Evolutionary conservation across 1,284 basidiomycete species (phyloP).

Genomic region (Apiotrichum sp.): DNA sequence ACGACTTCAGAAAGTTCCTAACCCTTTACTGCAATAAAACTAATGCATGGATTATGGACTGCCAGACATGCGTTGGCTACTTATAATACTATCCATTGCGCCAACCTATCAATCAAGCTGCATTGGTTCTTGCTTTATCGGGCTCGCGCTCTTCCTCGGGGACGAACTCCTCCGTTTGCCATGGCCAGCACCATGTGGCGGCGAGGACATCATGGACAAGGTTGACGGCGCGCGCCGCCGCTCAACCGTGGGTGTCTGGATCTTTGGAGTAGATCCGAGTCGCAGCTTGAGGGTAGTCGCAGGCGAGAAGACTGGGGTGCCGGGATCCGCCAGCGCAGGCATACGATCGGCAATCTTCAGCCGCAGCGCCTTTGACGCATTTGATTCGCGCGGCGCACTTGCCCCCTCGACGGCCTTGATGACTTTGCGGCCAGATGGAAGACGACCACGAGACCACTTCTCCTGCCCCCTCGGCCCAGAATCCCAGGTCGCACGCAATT

Average conservation of each 20-base stretch:
- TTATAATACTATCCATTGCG: background rate
- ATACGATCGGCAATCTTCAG: constrained; percentile 12
- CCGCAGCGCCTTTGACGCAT: constrained; percentile 10
- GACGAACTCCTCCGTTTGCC: background rate
- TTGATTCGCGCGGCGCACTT: constrained; percentile 19
- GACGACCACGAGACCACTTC: constrained; percentile 23
- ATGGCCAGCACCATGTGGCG: background rate
- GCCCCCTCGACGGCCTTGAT: constrained; percentile 27
- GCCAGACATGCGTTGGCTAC: background rate
- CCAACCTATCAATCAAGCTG: constrained; percentile 3
- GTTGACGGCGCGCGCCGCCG: background rate
- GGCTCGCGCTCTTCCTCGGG: constrained; percentile 8
- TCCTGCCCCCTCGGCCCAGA: constrained; percentile 29
- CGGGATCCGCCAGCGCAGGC: background rate
- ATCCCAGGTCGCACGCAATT: constrained; percentile 37
- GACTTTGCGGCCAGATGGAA: constrained; percentile 38
- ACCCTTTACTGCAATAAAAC: no score
- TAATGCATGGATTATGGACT: no score
- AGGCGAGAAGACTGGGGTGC: constrained; percentile 1
- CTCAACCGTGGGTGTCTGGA: background rate
- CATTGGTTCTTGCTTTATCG: constrained; percentile 13
- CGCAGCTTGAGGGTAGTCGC: constrained; percentile 11
- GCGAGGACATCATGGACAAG: background rate
- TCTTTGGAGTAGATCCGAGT: constrained; percentile 3
- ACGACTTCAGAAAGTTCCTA: no score